phyloP scores from a whole-genome alignment of 164 flowering plant species.

The Vitis rupestris region DNA sequence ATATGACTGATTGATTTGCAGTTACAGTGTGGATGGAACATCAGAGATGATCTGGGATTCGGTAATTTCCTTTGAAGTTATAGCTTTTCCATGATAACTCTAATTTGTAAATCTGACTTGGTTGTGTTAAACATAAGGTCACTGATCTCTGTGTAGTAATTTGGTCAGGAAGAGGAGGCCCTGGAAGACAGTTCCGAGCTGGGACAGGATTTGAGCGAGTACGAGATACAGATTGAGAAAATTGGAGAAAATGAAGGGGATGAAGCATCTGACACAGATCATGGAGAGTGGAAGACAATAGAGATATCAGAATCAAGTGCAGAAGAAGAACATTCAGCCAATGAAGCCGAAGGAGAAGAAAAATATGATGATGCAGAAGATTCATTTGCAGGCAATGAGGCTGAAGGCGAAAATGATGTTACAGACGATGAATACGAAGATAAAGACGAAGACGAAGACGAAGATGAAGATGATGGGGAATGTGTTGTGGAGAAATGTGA shows the following conservation, averaged over 20 bases:
- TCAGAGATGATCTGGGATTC: neutral
- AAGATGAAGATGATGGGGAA: slow-evolving; percentile 10
- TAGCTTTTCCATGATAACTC: no score
- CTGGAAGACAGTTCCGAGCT: no score
- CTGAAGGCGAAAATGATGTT: no score
- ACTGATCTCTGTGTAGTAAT: no score
- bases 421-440: slow-evolving; percentile 8
- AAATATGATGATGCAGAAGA: no score
- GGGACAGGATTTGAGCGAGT: neutral
- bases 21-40: slow-evolving; percentile 5
- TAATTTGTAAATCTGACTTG: no score
- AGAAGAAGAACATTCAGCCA: neutral
- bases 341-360: no score
- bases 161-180: neutral
- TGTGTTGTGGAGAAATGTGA: slow-evolving; percentile 11
- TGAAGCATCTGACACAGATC: neutral
- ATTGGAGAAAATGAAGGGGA: slow-evolving; percentile 10
- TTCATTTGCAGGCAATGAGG: no score
- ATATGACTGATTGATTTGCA: neutral
- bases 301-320: slow-evolving; percentile 4
- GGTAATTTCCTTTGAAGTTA: no score
- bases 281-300: neutral
- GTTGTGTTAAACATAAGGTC: no score
- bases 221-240: neutral
- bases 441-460: slow-evolving; percentile 17